Conservation (phyloP, 2,329 filamentous ascomycete species). For the Fusarium scirpi region DNA sequence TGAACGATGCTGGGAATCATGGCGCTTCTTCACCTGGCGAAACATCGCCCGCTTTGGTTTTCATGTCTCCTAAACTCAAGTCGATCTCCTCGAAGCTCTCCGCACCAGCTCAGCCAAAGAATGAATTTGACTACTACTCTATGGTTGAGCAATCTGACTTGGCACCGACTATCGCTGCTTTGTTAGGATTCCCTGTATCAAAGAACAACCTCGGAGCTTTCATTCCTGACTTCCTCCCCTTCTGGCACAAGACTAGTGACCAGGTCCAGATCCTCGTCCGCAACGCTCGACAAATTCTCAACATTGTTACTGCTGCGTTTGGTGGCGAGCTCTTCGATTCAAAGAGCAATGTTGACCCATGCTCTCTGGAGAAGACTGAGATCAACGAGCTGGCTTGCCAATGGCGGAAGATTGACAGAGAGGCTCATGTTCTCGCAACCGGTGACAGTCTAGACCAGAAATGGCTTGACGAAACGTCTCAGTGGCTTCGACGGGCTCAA, state of each 20-base stretch:
- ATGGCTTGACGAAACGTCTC: conserved; percentile 59
- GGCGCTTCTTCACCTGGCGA: conserved; percentile 94
- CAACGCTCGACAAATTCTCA: conserved; percentile 85
- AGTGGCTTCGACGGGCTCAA: conserved; percentile 80
- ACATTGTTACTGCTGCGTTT: conserved; percentile 81
- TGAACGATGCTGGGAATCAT: conserved; percentile 98
- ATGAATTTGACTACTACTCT: conserved; percentile 86
- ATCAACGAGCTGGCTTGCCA: conserved; percentile 74
- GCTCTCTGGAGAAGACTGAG: conserved; percentile 51
- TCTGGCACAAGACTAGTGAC: conserved; percentile 72
- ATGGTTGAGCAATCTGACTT: conserved; percentile 95
- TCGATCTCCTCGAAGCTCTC: conserved; percentile 58
- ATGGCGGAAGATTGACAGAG: conserved; percentile 63
- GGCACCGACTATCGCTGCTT: conserved; percentile 85
- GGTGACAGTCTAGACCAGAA: conserved; percentile 49
- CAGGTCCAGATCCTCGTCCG: conserved; percentile 76
- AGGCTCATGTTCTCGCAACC: conserved; percentile 42
- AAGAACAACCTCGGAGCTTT: conserved; percentile 91
- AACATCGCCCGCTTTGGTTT: conserved; percentile 91
- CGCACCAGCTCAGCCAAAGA: conserved; percentile 68
- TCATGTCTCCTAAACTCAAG: conserved; percentile 86
- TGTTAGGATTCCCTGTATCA: conserved; percentile 89
- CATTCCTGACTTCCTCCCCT: conserved; percentile 79
- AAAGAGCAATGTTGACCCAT: conserved; percentile 51
- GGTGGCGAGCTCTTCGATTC: conserved; percentile 59